Percentiles rank a stretch among this genome's conserved stretches.
phyloP scores from a whole-genome alignment of 2,329 filamentous ascomycete genomes.

The Talaromyces albobiverticillius region DNA sequence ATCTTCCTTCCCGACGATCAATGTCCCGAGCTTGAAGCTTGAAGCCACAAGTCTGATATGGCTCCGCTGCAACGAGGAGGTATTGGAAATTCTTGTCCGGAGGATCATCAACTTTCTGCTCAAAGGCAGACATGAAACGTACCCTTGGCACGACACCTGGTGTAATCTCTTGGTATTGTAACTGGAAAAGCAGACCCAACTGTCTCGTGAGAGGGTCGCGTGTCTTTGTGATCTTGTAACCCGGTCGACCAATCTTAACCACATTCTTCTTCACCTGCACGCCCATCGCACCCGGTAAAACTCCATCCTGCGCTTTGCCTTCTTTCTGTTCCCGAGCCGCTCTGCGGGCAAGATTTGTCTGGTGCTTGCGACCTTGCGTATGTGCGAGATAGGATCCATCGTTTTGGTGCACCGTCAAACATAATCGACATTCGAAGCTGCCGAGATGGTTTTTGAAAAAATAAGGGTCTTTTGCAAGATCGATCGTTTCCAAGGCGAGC shows the following conservation, averaged over 20 bases:
- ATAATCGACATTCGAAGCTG: conserved; percentile 95
- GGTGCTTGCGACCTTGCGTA: conserved; percentile 97
- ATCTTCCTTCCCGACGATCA: conserved; percentile 80
- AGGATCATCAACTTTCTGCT: conserved; percentile 88
- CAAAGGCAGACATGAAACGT: conserved; percentile 96
- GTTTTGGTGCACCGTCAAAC: conserved; percentile 96
- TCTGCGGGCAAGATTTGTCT: conserved; percentile 93
- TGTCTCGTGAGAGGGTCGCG: conserved; percentile 85
- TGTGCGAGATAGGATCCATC: conserved; percentile 98
- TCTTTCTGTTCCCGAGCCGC: conserved; percentile 95
- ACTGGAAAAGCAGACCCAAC: conserved; percentile 88
- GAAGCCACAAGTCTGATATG: conserved; percentile 96
- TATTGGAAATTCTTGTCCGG: conserved; percentile 95
- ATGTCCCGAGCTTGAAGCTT: conserved; percentile 93
- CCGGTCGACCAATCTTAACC: conserved; percentile 92
- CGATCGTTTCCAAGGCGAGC: conserved; percentile 96
- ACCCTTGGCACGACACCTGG: conserved; percentile 74
- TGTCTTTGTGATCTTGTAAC: conserved; percentile 97
- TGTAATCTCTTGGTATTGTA: conserved; percentile 90
- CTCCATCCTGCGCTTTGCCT: conserved; percentile 62
- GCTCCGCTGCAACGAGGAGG: conserved; percentile 89
- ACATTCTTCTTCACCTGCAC: conserved; percentile 78
- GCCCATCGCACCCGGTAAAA: conserved; percentile 71
- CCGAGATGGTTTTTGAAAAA: conserved; percentile 99
- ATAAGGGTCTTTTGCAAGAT: conserved; percentile 98